Percentiles rank a stretch among this genome's conserved stretches.
phyloP scores from a whole-genome alignment of 139 green algal genomes.

The Limnomonas spitsbergensis region DNA sequence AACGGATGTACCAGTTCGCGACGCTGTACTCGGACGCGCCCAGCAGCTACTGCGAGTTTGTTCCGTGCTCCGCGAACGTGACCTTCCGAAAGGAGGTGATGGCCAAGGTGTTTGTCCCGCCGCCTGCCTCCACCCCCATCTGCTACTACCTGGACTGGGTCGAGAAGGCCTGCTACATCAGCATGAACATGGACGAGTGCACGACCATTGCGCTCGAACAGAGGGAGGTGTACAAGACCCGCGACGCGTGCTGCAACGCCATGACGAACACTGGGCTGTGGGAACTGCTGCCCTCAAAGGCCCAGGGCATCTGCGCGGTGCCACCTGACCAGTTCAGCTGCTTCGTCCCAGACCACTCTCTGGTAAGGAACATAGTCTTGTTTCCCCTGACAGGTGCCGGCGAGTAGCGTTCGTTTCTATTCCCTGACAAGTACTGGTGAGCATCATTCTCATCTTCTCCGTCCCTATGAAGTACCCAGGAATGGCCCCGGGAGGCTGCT shows the following conservation, averaged over 20 bases:
- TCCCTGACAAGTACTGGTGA: no score
- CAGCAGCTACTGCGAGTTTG: constrained; percentile 16
- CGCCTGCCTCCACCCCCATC: background rate
- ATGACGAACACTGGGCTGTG: background rate
- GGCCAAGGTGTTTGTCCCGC: background rate
- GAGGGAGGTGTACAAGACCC: background rate
- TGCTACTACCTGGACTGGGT: constrained; percentile 24
- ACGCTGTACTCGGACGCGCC: background rate
- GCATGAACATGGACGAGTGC: background rate
- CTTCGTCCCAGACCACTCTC: constrained; percentile 11
- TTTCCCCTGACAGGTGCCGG: no score
- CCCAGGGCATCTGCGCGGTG: constrained; percentile 30
- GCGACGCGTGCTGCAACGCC: constrained; percentile 7
- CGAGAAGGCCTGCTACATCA: constrained; percentile 10
- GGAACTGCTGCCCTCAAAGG: background rate
- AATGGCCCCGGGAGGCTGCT: no score
- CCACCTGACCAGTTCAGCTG: constrained; percentile 13
- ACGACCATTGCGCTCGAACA: background rate
- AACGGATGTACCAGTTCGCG: constrained; percentile 1
- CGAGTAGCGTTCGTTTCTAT: no score
- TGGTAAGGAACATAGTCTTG: background rate
- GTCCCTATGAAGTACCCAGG: no score
- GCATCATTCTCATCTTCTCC: no score
- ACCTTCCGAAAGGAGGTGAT: background rate
- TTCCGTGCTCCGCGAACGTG: constrained; percentile 10